Evolutionary conservation across 306 rosid species (phyloP), one percentile per base, ranked within the genome.

Genomic region (Calophaca sinica): DNA sequence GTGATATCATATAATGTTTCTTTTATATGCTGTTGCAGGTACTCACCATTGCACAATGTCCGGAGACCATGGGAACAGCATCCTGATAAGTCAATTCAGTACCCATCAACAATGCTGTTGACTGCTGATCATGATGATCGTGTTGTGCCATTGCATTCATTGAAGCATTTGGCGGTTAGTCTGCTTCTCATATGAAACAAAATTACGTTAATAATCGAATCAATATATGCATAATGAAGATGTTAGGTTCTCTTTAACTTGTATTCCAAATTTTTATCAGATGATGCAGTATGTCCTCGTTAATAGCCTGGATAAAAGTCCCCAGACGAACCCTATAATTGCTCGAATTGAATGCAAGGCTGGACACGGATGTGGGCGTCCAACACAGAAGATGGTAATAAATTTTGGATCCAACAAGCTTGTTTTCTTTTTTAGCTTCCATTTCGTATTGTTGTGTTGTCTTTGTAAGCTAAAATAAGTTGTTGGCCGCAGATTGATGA

Each of bases 81-180:
- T 76, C 50, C 87, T 0, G 81, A 63, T 71, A 58, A 74, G 77
- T 71, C 76, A 79, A 36, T 69, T 65, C 99, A 92, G 86, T 94
- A 94, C 79, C 99, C 97, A 77, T 62, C 97, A 53, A 92, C 93
- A 55, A 90, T 94, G 96, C 70, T 94, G 67, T 74, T 94, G 88
- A 94, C 99, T 0, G 99, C 99, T 71, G 99, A 94, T 87, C 99
- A 94, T 28, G 99, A 94, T 75, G 98, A 94, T 65, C 94, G 98
- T 58, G 98, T 94, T 60, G 99, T 94, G 53, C 99, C 96, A 12
- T 58, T 94, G 74, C 96, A 94, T 85, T 87, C 97, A 0, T 82
- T 90, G 85, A 92, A 94, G 85, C 67, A 90, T 28, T 83, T 94
- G 83, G 97, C 97, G 82, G 99, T 92, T 76, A 84, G 96, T 90